Evolutionary conservation across 2,329 filamentous ascomycete species (phyloP).

Genomic region (Chaetothyriales sp.): DNA sequence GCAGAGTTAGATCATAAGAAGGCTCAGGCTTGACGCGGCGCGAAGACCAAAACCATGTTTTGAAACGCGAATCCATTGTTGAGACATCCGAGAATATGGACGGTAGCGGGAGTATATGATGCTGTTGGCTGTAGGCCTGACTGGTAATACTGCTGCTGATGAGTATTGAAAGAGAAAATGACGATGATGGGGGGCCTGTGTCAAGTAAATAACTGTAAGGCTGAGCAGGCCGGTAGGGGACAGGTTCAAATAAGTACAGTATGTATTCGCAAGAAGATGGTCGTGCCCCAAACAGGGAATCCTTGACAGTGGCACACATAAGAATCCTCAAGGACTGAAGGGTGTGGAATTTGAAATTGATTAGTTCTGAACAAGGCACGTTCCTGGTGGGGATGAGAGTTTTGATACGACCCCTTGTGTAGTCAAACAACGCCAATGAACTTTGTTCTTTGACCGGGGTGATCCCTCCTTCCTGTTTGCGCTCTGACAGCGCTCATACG

Average conservation of each 20-base stretch:
- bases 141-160: neutral
- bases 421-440: neutral
- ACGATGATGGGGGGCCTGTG: neutral
- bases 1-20: conserved; percentile 8
- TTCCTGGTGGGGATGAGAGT: neutral
- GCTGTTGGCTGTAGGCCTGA: neutral
- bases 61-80: conserved; percentile 1
- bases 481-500: neutral
- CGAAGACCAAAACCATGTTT: neutral
- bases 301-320: neutral
- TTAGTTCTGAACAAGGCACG: neutral
- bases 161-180: neutral
- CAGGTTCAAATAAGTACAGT: neutral
- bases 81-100: neutral
- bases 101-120: neutral
- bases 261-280: neutral
- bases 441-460: neutral
- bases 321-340: neutral
- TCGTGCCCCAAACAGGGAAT: neutral
- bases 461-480: neutral
- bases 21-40: conserved; percentile 3
- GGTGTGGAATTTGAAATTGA: neutral
- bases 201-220: neutral
- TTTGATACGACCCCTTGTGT: neutral
- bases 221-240: neutral